Conservation (phyloP, 2,329 filamentous ascomycete genomes). For the Chrysoporthe cubensis region DNA sequence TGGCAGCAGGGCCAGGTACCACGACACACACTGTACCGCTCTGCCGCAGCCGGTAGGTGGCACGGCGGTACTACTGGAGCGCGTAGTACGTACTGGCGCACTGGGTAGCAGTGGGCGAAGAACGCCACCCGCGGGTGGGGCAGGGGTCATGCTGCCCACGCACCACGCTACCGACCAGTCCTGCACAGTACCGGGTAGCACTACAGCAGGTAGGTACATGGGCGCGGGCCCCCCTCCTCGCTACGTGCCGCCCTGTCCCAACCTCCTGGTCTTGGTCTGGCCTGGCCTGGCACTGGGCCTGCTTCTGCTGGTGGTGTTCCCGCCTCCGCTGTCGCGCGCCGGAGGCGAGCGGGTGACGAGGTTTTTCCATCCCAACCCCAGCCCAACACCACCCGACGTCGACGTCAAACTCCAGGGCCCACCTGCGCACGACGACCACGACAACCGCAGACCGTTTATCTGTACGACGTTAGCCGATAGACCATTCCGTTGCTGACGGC, state of each 20-base stretch:
- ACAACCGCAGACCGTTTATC: neutral
- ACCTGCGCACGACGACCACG: neutral
- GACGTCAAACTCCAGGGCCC: neutral
- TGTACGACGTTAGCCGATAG: neutral
- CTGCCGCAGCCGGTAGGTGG: no score
- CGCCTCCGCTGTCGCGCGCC: constrained; percentile 9
- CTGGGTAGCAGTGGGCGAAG: neutral
- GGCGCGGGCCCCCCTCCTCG: constrained; percentile 1
- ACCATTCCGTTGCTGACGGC: neutral
- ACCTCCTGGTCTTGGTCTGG: neutral
- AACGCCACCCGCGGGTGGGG: constrained; percentile 2
- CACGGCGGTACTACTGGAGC: no score
- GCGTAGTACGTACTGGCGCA: no score
- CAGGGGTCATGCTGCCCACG: neutral
- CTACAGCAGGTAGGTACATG: neutral
- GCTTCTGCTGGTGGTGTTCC: neutral
- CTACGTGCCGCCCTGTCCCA: neutral
- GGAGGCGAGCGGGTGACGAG: constrained; percentile 8
- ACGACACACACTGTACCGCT: no score
- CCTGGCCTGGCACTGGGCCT: neutral
- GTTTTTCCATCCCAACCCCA: constrained; percentile 8
- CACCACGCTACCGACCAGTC: no score
- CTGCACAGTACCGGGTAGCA: no score
- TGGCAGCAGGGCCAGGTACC: neutral
- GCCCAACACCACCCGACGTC: constrained; percentile 3